Conservation (phyloP, 306 rosid species). For the Prunus fruticosa region DNA sequence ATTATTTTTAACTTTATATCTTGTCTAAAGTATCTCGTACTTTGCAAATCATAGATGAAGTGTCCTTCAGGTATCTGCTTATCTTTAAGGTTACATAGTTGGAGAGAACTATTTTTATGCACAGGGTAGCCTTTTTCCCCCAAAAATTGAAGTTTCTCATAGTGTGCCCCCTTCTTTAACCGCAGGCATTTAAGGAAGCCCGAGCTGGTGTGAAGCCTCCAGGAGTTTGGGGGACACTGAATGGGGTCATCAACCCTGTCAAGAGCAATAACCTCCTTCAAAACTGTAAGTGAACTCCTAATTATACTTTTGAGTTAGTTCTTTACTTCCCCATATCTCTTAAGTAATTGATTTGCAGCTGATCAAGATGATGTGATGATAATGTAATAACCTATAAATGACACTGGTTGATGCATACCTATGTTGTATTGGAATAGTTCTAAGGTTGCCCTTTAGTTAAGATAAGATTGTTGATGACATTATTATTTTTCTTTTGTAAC, state of each 20-base stretch:
- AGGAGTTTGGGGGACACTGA: slow-evolving; percentile 82
- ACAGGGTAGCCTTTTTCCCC: not conserved
- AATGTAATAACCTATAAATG: not conserved
- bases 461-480: not conserved
- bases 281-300: slow-evolving; percentile 41
- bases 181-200: slow-evolving; percentile 65
- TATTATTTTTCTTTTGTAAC: slow-evolving; percentile 11
- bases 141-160: slow-evolving; percentile 4
- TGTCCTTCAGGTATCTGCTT: not conserved
- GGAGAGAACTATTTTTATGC: not conserved
- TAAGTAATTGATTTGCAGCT: not conserved
- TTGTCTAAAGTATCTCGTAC: not conserved
- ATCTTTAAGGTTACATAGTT: not conserved
- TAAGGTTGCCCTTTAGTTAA: slow-evolving; percentile 13
- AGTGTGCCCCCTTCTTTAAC: slow-evolving; percentile 1
- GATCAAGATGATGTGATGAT: not conserved
- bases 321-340: slow-evolving; percentile 10
- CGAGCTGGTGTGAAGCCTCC: slow-evolving; percentile 57
- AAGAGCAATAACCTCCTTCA: slow-evolving; percentile 44
- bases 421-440: not conserved
- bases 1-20: not conserved
- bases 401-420: not conserved
- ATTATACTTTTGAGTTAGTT: slow-evolving; percentile 15
- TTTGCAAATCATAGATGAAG: not conserved
- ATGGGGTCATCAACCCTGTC: slow-evolving; percentile 55